Evolutionary conservation across 192 early-diverging fungal species (phyloP), one percentile per base, ranked within the genome.

Genomic region (Radiomyces spectabilis): DNA sequence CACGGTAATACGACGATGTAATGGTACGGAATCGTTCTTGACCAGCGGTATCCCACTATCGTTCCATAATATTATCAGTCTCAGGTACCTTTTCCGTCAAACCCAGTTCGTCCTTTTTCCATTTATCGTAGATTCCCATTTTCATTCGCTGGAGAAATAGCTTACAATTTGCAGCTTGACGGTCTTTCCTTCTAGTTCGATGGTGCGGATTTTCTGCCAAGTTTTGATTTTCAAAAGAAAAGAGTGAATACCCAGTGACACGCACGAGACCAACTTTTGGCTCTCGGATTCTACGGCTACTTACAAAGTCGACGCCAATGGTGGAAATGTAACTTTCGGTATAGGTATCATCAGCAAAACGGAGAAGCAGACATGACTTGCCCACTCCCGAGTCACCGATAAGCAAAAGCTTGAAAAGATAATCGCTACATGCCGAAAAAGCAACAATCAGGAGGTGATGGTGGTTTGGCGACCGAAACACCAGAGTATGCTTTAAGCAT

Each of bases 361-460:
- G 88, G 45, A 97, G 82, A 53, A 98, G 76, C 55, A 98, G 71
- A 68, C 92, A 97, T 49, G 91, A 94, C 79, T 98, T 98, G 47
- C 95, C 95, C n/a, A 97, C 94, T 55, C 94, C 94, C 39, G 90
- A 93, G 76, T 98, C 93, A 43, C 95, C 95, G 72, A 98, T 95
- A 41, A 98, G 81, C 60, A 98, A 71, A 9, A 98, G 79, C 79
- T 98, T 98, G 82, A 98, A 98, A 55, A 97, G 83, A 71, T 98
- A 98, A 63, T 96, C 94, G 85, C 92, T 95, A 64, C 13, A 55
- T 24, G 22, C 24, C 4, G 5, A 37, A 4, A 21, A 51, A 0
- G 24, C 21, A 22, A 37, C 10, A 9, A 12, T 31, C 4, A 13
- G 10, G 15, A 16, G 2, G n/a, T 19, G 30, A 41, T 18, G 41